Percentiles rank a stretch among this genome's conserved stretches.
phyloP scores from a whole-genome alignment of 2,329 filamentous ascomycete species.

The Fonsecaea pedrosoi region DNA sequence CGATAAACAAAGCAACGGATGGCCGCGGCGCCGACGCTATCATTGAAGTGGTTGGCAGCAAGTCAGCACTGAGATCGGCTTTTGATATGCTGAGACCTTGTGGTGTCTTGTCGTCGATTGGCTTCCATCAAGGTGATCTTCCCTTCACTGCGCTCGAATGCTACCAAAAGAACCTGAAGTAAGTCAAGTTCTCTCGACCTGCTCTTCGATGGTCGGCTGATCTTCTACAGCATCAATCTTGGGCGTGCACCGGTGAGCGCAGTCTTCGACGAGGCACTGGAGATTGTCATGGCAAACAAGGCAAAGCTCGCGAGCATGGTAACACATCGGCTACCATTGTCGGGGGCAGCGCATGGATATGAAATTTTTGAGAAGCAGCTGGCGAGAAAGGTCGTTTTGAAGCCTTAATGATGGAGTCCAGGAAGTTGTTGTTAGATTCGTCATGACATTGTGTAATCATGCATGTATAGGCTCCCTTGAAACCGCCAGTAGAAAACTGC shows the following conservation, averaged over 20 bases:
- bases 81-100: conserved; percentile 31
- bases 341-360: conserved; percentile 70
- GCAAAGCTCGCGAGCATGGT: conserved; percentile 66
- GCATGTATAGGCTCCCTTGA: too few species aligned
- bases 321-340: conserved; percentile 70
- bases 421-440: too few species aligned
- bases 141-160: conserved; percentile 19
- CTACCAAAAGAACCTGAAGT: conserved; percentile 29
- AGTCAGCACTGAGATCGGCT: conserved; percentile 20
- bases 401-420: conserved; percentile 40
- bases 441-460: too few species aligned
- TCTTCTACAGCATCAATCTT: conserved; percentile 69
- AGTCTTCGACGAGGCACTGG: conserved; percentile 70
- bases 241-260: conserved; percentile 76
- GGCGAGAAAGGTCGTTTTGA: conserved; percentile 75
- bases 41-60: conserved; percentile 30
- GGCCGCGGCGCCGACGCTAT: conserved; percentile 71
- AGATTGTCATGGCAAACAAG: conserved; percentile 70
- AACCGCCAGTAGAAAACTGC: too few species aligned
- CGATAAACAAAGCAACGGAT: conserved; percentile 64
- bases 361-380: conserved; percentile 74
- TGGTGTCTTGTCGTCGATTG: conserved; percentile 24
- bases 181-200: conserved; percentile 57
- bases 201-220: too few species aligned
- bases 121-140: conserved; percentile 29